Evolutionary conservation across 2,329 filamentous ascomycete species (phyloP), one percentile per base, ranked within the genome.

Genomic region (Fusarium musae): DNA sequence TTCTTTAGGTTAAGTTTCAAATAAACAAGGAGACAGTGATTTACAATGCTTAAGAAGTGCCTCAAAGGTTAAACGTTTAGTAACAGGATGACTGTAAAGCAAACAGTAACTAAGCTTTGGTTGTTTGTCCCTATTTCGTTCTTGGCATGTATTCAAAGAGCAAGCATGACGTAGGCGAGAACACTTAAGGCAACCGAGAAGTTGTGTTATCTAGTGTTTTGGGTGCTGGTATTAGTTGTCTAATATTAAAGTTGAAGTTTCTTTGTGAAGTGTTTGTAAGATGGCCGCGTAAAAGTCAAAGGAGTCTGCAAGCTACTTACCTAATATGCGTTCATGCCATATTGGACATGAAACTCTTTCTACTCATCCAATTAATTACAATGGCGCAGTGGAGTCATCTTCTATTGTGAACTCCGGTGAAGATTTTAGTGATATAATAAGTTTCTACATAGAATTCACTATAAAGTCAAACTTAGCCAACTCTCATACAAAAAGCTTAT

Each of bases 341-440:
- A 28, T 21, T 34, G 16, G 16, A 42, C 19, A 42, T 9, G 9
- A 17, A 26, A 10, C 26, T 47, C 19, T 46, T 15, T 47, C 44
- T 30, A 15, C 13, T 8, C 15, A 17, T 26, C 3, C 1, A 0
- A 7, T 6, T 0, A 17, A 5, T 9, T 4, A 16, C 0, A 17
- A 6, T 58, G 5, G 11, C 7, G 2, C 5, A 11, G 23, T 37
- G 8, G 11, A 1, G 6, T 30, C 23, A 50, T 28, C 1, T 6
- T 6, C 8, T 30, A 1, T 2, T 6, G 0, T 19, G 30, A n/a
- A 5, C 3, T 17, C 21, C 9, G 2, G 8, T 9, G 5, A 11
- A 2, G 10, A 28, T 21, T 7, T 2, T 15, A 13, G 4, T 9
- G 9, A 7, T 28, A 15, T 32, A 30, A 23, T 39, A 39, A 6